Evolutionary conservation across 2,329 filamentous ascomycete genomes (phyloP), one percentile per base, ranked within the genome.

Genomic region (Talaromyces sp.): DNA sequence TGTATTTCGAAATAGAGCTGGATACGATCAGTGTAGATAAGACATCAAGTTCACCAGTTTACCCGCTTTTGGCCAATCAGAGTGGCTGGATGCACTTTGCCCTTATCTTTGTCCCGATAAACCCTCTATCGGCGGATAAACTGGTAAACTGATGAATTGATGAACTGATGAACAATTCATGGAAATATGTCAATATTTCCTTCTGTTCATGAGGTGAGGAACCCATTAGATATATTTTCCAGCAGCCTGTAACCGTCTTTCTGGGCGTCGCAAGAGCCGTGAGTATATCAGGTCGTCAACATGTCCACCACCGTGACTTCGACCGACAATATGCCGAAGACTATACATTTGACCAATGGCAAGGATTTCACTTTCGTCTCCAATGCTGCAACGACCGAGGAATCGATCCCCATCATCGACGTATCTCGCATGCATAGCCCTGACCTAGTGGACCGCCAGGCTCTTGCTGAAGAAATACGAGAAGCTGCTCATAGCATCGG

Each of bases 401-500:
- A 59, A n/a, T 48, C 28, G 14, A 59, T 59, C 21, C 57, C 57
- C 28, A 48, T 59, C 42, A 59, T 59, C 31, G 57, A 59, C 28
- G 57, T 59, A 25, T 59, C 57, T 8, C 40, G 57, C 40, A 59
- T 59, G 57, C 42, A 59, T 48, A 59, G 42, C n/a, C 39, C 25
- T 37, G 31, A 48, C 16, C 28, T 59, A 42, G 40, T 42, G 2
- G 57, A 48, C 33, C 57, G 57, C 31, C 57, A 59, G 31, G 42
- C 57, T 21, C 42, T 59, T 28, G 57, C 57, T 35, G 57, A 59
- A 59, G 57, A 59, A 7, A 59, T 59, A 12, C 57, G 57, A 37
- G 25, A 59, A 18, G 57, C 57, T 46, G 40, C 57, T 59, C 57
- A 48, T 48, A 59, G 40, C 31, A 59, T 59, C 37, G 57, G 57